Evolutionary conservation across 2,329 filamentous ascomycete genomes (phyloP), one percentile per base, ranked within the genome.

Genomic region (Rhinocladiella similis): DNA sequence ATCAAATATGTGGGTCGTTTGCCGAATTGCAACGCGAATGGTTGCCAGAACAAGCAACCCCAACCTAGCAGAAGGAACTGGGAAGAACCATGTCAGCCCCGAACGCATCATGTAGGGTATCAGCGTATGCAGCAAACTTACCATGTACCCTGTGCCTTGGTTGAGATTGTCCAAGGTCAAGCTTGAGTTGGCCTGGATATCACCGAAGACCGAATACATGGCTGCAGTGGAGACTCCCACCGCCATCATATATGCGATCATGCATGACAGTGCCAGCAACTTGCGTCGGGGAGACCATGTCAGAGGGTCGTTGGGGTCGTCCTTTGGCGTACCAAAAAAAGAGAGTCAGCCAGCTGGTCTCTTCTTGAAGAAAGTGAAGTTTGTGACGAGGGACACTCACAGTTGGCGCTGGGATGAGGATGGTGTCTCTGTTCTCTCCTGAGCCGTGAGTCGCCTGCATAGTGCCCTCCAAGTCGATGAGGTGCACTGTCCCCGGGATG

Each of bases 21-120:
- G 16, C 75, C 75, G 63, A 74, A 77, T 27, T 75, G 70, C 60
- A 76, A 61, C 1, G 76, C 74, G 50, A 78, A 72, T 0, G 76
- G 74, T 56, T 78, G 76, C 75, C 75, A 77, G 49, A 77, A 74
- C 1, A 77, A 53, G 14, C 74, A 63, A 0, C 73, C 73, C 75
- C 75, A 77, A 19, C 70, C 70, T 3, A 69, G 64, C 13, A 72
- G 62, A 1, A 73, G 63, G 48, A 71, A 73, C 35, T 38, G 35
- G 29, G 7, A 14, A 35, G 29, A 35, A 14, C 29, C 13, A 38
- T 13, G 13, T 38, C 5, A 38, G 12, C n/a, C 7, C 14, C 7
- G 29, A 7, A 35, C 29, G 22, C 22, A 25, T 25, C 22, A 7
- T 7, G 7, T 25, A 7, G 4, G 22, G 22, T 25, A 25, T 25